Percentiles rank a stretch among this genome's conserved stretches.
These are phyloP conservation scores for Phytopythium boreale DNA, from an alignment of 352 stramenopile species.

Conservation along the genomic window DNA sequence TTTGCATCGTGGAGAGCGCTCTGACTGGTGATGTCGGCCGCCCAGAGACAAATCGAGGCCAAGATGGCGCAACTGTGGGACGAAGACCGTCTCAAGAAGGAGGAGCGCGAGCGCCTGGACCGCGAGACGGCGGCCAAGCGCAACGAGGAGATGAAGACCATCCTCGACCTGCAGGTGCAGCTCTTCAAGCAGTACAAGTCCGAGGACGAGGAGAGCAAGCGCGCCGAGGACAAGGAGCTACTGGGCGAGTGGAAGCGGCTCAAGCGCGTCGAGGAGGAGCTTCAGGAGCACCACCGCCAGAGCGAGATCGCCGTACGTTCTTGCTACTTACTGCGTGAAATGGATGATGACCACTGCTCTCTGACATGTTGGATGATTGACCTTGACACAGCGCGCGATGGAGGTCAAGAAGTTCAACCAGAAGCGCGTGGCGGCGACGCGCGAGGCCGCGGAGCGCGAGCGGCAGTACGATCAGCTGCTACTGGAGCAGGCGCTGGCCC, in stretches of 20 bases:
- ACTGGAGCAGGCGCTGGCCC: conserved; percentile 49
- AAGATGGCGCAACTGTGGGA: conserved; percentile 73
- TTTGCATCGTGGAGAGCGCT: not conserved
- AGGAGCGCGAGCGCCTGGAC: conserved; percentile 59
- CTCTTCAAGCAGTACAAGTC: conserved; percentile 43
- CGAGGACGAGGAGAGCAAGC: conserved; percentile 39
- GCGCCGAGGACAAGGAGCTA: conserved; percentile 45
- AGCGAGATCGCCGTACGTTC: conserved; percentile 49
- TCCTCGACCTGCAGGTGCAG: conserved; percentile 75
- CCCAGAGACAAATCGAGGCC: conserved; percentile 37
- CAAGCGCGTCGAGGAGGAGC: conserved; percentile 56
- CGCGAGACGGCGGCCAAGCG: conserved; percentile 38
- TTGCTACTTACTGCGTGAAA: not conserved
- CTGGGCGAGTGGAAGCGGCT: conserved; percentile 60
- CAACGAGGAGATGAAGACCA: conserved; percentile 70
- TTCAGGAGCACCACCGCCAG: conserved; percentile 42
- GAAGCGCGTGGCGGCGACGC: conserved; percentile 53
- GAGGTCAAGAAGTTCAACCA: conserved; percentile 78
- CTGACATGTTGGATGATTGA: not conserved
- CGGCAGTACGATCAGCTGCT: conserved; percentile 61
- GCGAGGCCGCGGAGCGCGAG: conserved; percentile 41
- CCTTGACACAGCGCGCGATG: conserved; percentile 34
- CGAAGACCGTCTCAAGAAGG: conserved; percentile 71
- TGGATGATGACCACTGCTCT: too few species aligned
- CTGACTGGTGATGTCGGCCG: conserved; percentile 6